phyloP scores from a whole-genome alignment of 225 moss, liverwort and hornwort genomes.

The Pleurozium schreberi region DNA sequence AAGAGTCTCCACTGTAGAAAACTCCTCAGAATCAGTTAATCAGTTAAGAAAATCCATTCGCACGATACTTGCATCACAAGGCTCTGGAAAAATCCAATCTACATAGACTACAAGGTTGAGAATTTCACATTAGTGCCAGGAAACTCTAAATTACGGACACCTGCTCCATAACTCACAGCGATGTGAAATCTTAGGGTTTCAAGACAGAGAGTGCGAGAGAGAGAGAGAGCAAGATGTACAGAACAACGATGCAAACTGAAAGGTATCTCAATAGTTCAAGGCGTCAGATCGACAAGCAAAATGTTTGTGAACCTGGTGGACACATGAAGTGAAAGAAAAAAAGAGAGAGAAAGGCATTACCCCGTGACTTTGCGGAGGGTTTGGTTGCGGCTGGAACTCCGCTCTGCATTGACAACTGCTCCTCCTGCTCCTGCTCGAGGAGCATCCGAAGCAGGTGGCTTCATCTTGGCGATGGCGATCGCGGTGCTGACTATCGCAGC shows the following conservation, averaged over 20 bases:
- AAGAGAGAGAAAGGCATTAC: neutral
- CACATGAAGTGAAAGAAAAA: neutral
- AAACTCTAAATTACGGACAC: neutral
- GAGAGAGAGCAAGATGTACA: neutral
- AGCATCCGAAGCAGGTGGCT: conserved; percentile 11
- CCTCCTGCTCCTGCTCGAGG: neutral
- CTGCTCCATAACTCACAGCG: neutral
- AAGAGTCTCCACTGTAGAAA: neutral
- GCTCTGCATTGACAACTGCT: conserved; percentile 1
- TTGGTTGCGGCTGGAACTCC: conserved; percentile 29
- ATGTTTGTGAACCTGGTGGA: neutral
- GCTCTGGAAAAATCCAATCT: neutral
- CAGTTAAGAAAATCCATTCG: neutral
- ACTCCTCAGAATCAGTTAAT: neutral
- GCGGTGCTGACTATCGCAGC: neutral
- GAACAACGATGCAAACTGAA: neutral
- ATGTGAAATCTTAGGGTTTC: neutral
- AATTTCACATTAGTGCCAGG: neutral
- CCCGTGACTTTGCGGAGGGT: conserved; percentile 52
- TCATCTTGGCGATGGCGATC: conserved; percentile 4
- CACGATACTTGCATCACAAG: neutral
- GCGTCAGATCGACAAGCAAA: neutral
- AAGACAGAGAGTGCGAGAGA: neutral
- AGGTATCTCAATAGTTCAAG: neutral
- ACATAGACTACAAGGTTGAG: neutral